These are phyloP conservation scores for Penicillium sp. DNA, from an alignment of 2,329 filamentous ascomycete genomes.

Conservation along the genomic window DNA sequence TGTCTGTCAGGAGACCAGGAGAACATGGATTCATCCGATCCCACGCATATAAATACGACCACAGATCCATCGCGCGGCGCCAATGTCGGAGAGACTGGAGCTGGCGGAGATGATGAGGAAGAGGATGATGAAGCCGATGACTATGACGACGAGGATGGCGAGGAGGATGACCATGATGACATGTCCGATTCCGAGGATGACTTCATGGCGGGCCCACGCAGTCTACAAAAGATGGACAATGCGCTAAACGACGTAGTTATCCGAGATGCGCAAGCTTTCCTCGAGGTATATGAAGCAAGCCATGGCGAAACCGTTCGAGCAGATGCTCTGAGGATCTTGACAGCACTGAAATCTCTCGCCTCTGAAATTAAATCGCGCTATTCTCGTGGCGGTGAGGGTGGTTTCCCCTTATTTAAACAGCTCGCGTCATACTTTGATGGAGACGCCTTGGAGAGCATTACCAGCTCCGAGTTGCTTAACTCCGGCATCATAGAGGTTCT, in stretches of 20 bases:
- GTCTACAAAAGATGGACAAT: slow-evolving; percentile 42
- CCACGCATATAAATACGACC: not conserved
- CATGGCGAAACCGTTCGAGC: slow-evolving; percentile 71
- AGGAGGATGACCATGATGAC: slow-evolving; percentile 50
- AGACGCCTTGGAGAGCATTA: slow-evolving; percentile 87
- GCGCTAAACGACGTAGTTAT: slow-evolving; percentile 70
- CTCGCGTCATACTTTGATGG: slow-evolving; percentile 83
- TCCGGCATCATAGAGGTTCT: slow-evolving; percentile 85
- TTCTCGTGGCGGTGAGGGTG: slow-evolving; percentile 48
- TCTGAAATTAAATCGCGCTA: slow-evolving; percentile 71
- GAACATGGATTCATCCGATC: not conserved
- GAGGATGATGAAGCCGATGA: slow-evolving; percentile 55
- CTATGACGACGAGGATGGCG: slow-evolving; percentile 52
- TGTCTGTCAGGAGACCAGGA: slow-evolving; percentile 29
- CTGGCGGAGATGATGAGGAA: slow-evolving; percentile 33
- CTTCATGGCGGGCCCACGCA: slow-evolving; percentile 45
- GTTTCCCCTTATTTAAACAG: slow-evolving; percentile 66
- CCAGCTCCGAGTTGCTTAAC: slow-evolving; percentile 87
- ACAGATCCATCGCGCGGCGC: slow-evolving; percentile 14
- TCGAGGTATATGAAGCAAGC: slow-evolving; percentile 77
- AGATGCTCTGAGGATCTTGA: slow-evolving; percentile 73
- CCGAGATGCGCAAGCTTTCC: slow-evolving; percentile 73
- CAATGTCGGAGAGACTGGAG: slow-evolving; percentile 15
- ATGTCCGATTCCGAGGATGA: slow-evolving; percentile 68
- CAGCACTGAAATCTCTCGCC: slow-evolving; percentile 68